A percentile compares a stretch with the other conserved stretches of the same genome.
phyloP scores from a whole-genome alignment of 306 rosid genomes.

The Casuarina cunninghamiana region DNA sequence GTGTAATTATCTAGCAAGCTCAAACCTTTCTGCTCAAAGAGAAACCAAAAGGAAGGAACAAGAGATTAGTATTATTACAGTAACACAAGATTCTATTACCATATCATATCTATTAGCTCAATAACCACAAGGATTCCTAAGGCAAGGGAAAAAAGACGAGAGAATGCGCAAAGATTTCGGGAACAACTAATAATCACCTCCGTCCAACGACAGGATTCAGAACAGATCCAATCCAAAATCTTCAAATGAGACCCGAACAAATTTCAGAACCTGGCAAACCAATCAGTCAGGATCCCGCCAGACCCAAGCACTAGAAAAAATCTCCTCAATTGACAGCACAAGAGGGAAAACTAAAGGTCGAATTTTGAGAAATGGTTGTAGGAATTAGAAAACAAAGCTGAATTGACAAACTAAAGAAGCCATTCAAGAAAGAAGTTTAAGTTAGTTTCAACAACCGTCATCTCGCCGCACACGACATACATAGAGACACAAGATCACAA shows the following conservation, averaged over 20 bases:
- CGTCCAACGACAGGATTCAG: background rate
- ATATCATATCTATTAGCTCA: too few species aligned
- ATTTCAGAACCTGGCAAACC: background rate
- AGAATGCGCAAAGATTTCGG: too few species aligned
- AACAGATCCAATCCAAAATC: background rate
- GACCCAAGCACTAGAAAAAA: background rate
- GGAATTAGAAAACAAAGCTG: background rate
- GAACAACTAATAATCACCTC: background rate
- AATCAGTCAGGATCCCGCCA: background rate
- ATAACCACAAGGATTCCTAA: too few species aligned
- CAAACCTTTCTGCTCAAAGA: too few species aligned
- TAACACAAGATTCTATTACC: too few species aligned
- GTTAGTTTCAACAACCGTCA: background rate
- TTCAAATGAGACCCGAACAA: background rate
- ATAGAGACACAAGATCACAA: background rate
- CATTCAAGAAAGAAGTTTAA: background rate
- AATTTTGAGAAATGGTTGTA: too few species aligned
- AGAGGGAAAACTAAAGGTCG: too few species aligned
- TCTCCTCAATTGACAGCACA: background rate
- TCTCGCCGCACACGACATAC: background rate
- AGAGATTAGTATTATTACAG: too few species aligned
- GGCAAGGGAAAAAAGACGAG: too few species aligned
- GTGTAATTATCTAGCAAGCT: too few species aligned
- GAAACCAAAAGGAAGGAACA: too few species aligned
- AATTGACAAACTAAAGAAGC: background rate